Conservation (phyloP, 352 stramenopile species). For the Phytophthora podocarpi region DNA sequence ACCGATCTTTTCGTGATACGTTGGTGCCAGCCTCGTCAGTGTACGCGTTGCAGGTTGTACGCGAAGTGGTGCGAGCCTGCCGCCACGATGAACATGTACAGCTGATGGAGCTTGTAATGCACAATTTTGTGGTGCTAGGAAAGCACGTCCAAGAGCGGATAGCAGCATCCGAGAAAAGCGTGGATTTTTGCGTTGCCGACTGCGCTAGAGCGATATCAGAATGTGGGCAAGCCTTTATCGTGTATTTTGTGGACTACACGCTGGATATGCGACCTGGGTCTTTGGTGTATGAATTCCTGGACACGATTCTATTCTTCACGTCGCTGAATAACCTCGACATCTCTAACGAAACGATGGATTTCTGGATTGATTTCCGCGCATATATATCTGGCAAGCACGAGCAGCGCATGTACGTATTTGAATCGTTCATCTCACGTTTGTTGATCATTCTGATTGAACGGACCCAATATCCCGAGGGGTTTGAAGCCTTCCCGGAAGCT, state of each 20-base stretch:
- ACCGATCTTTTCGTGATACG: constrained; percentile 65
- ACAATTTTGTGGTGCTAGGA: constrained; percentile 74
- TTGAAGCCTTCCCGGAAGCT: constrained; percentile 48
- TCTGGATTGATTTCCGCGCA: constrained; percentile 79
- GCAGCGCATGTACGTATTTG: constrained; percentile 66
- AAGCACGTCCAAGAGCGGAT: constrained; percentile 57
- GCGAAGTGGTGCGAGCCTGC: constrained; percentile 72
- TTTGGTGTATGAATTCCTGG: constrained; percentile 80
- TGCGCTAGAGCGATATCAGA: constrained; percentile 68
- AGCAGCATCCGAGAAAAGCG: constrained; percentile 23
- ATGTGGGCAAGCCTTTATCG: constrained; percentile 78
- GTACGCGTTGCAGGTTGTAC: constrained; percentile 62
- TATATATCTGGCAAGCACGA: constrained; percentile 85
- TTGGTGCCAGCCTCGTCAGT: constrained; percentile 42
- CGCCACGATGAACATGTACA: constrained; percentile 61
- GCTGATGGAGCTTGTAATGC: constrained; percentile 82
- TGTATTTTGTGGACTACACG: constrained; percentile 82
- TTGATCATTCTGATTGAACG: constrained; percentile 73
- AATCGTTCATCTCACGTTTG: constrained; percentile 74
- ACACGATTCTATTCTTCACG: constrained; percentile 74
- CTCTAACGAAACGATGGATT: constrained; percentile 84
- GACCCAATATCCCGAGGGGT: constrained; percentile 66
- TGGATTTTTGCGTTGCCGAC: constrained; percentile 53
- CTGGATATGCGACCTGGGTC: constrained; percentile 59
- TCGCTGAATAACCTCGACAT: constrained; percentile 63